A percentile compares a stretch with the other conserved stretches of the same genome.
phyloP scores from a whole-genome alignment of 768 basidiomycete species.

The Coprinellus micaceus region DNA sequence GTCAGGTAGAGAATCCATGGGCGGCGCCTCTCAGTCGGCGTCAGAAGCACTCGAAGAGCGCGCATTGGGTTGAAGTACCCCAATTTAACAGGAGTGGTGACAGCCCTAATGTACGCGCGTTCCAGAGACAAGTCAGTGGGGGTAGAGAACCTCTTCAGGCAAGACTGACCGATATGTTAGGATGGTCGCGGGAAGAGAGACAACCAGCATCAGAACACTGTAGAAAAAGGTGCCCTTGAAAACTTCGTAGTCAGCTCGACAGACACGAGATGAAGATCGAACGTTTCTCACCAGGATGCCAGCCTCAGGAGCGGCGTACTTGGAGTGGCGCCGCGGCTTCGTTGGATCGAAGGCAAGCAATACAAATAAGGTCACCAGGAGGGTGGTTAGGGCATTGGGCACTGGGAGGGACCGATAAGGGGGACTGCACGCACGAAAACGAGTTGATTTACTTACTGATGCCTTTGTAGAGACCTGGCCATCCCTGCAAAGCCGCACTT shows the following conservation, averaged over 20 bases:
- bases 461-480: constrained; percentile 77
- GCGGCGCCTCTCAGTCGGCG: constrained; percentile 72
- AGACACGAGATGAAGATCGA: not conserved
- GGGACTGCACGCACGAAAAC: not conserved
- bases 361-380: constrained; percentile 55
- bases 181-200: constrained; percentile 66
- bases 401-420: constrained; percentile 23
- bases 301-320: constrained; percentile 59
- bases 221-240: constrained; percentile 59
- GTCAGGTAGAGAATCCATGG: constrained; percentile 83
- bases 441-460: constrained; percentile 38
- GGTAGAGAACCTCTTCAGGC: no score
- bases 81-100: constrained; percentile 78
- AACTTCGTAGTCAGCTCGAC: constrained; percentile 1
- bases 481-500: constrained; percentile 40
- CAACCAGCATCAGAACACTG: constrained; percentile 59
- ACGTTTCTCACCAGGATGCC: constrained; percentile 40
- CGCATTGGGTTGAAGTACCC: constrained; percentile 55
- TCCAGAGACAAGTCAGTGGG: constrained; percentile 1
- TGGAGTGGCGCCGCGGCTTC: constrained; percentile 53
- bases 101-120: constrained; percentile 45
- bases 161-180: constrained; percentile 69
- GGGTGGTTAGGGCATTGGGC: constrained; percentile 45
- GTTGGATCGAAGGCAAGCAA: constrained; percentile 55
- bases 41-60: constrained; percentile 68